phyloP scores from a whole-genome alignment of 2,329 filamentous ascomycete genomes.

The Cadophora luteo-olivacea region DNA sequence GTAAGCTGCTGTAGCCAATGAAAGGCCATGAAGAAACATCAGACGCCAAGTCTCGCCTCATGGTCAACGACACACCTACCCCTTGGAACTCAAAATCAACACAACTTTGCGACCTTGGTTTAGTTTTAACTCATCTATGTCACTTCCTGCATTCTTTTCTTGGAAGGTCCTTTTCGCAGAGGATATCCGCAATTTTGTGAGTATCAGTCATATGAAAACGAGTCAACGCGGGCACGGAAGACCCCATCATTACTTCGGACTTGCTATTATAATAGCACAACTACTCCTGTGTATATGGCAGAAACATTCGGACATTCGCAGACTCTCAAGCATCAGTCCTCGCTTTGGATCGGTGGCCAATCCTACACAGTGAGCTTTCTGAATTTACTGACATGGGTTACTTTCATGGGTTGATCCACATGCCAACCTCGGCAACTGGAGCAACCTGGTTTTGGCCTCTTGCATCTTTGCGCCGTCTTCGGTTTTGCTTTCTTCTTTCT shows the following conservation, averaged over 20 bases:
- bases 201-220: neutral
- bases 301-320: no score
- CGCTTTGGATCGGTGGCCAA: no score
- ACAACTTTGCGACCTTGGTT: neutral
- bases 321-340: no score
- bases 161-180: no score
- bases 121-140: neutral
- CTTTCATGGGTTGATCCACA: neutral
- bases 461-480: neutral
- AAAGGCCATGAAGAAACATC: neutral
- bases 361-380: neutral
- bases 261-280: no score
- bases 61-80: neutral
- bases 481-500: neutral
- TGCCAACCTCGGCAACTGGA: constrained; percentile 9
- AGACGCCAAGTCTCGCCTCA: neutral
- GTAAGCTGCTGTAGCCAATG: neutral
- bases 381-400: neutral
- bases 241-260: no score
- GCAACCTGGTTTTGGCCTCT: neutral
- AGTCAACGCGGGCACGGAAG: no score
- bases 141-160: neutral
- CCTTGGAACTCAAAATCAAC: neutral
- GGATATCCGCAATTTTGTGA: no score
- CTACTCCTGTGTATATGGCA: no score